Evolutionary conservation across 345 rosid species (phyloP).

Genomic region (Salix udensis): DNA sequence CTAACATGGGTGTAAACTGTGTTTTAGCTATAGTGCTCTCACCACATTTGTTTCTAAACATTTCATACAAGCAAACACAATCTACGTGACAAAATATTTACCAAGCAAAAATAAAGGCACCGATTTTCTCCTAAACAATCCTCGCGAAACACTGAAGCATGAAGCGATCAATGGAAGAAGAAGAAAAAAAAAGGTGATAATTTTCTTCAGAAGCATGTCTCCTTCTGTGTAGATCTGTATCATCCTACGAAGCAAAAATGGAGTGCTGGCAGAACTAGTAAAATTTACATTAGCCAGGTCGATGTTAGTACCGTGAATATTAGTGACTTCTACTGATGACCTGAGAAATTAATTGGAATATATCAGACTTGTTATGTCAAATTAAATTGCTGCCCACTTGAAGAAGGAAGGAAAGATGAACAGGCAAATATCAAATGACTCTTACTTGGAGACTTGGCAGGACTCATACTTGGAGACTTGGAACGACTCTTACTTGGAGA

Average conservation of each 20-base stretch:
- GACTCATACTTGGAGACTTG: not conserved
- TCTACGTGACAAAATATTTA: not conserved
- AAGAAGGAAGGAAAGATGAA: not conserved
- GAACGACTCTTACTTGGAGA: not conserved
- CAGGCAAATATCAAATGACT: not conserved
- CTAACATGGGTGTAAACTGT: too few species aligned
- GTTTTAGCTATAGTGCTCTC: too few species aligned
- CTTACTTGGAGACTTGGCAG: not conserved
- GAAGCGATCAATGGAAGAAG: not conserved
- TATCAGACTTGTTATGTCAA: not conserved
- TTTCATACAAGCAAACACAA: not conserved
- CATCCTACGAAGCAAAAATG: not conserved
- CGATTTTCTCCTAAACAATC: not conserved
- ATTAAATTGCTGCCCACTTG: not conserved
- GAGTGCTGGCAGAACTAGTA: not conserved
- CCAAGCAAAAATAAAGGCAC: not conserved
- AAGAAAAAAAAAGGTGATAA: not conserved
- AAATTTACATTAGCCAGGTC: not conserved
- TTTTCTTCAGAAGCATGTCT: not conserved
- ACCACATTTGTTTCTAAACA: not conserved
- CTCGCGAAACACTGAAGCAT: not conserved
- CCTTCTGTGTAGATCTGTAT: not conserved
- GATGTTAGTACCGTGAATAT: not conserved
- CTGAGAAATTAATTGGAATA: not conserved
- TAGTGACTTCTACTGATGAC: not conserved